Percentiles rank a stretch among this genome's conserved stretches.
Evolutionary conservation across 2,329 filamentous ascomycete species (phyloP).

Genomic region (Colletotrichum viniferum): DNA sequence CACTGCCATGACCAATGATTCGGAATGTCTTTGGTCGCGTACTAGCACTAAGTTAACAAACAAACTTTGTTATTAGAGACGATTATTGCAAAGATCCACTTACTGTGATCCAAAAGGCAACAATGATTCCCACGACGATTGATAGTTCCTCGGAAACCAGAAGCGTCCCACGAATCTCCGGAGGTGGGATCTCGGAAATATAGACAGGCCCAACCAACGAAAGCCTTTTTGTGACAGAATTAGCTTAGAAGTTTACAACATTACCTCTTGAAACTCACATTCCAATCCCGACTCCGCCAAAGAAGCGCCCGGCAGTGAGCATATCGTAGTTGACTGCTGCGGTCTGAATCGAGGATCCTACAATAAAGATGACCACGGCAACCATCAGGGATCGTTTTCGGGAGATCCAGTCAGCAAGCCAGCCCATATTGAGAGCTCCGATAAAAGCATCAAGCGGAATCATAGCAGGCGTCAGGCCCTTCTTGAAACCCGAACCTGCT

Average conservation of each 20-base stretch:
- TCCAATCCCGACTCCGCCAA: not conserved
- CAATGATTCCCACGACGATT: constrained; percentile 54
- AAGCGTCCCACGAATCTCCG: constrained; percentile 24
- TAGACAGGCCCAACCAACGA: not conserved
- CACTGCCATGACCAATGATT: constrained; percentile 32
- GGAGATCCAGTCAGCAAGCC: constrained; percentile 43
- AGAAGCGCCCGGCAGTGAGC: constrained; percentile 20
- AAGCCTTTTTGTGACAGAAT: not conserved
- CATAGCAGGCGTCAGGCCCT: constrained; percentile 42
- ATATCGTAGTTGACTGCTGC: constrained; percentile 27
- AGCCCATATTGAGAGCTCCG: constrained; percentile 34
- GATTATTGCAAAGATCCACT: not conserved
- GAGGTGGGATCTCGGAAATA: not conserved
- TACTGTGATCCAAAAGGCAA: constrained; percentile 56
- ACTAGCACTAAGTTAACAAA: constrained; percentile 26
- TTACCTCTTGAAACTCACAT: not conserved
- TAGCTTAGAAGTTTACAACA: not conserved
- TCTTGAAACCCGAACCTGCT: constrained; percentile 14
- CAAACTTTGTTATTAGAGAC: not conserved
- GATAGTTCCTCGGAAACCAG: constrained; percentile 55
- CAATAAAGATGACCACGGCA: constrained; percentile 39
- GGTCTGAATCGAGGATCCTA: constrained; percentile 45
- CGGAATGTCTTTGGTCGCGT: constrained; percentile 48
- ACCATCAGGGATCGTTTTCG: constrained; percentile 45
- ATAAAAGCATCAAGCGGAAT: constrained; percentile 44